Percentiles rank a stretch among this genome's conserved stretches.
These are phyloP conservation scores for Saccharomycopsis crataegensis DNA, from an alignment of 1,139 yeast genomes.

Conservation along the genomic window DNA sequence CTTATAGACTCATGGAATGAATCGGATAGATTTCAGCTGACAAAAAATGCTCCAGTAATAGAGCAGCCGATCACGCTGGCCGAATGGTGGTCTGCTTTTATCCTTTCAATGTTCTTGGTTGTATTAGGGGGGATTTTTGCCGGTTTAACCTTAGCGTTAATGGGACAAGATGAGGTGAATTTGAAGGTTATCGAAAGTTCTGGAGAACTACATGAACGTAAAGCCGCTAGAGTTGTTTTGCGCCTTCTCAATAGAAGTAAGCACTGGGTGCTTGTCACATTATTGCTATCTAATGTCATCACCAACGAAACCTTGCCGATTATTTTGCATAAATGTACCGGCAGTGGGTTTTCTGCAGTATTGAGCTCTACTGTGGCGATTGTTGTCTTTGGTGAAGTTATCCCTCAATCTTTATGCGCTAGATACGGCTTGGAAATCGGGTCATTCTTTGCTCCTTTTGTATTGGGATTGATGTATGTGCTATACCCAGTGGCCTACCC, in stretches of 20 bases:
- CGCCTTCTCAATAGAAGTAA: constrained; percentile 72
- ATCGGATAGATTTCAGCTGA: no score
- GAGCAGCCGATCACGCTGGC: not conserved
- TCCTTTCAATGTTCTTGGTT: constrained; percentile 62
- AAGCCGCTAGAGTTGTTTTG: constrained; percentile 69
- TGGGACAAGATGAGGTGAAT: constrained; percentile 98
- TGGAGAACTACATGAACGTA: constrained; percentile 51
- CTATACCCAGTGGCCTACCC: constrained; percentile 95
- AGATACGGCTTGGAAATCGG: constrained; percentile 91
- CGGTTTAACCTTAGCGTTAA: constrained; percentile 85
- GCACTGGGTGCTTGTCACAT: constrained; percentile 95
- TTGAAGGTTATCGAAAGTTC: constrained; percentile 53
- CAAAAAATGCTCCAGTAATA: no score
- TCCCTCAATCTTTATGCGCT: constrained; percentile 91
- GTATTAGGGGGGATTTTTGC: constrained; percentile 94
- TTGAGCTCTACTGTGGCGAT: constrained; percentile 86
- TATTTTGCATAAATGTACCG: constrained; percentile 83
- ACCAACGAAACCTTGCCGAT: constrained; percentile 95
- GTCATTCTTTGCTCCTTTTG: constrained; percentile 86
- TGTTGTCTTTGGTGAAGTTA: constrained; percentile 92
- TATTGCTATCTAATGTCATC: constrained; percentile 78
- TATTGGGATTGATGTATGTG: constrained; percentile 71
- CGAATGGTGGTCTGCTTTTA: constrained; percentile 46
- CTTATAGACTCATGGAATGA: no score
- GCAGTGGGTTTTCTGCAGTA: constrained; percentile 98